Conservation (phyloP, 225 moss, liverwort and hornwort species). For the Rhytidiadelphus loreus region DNA sequence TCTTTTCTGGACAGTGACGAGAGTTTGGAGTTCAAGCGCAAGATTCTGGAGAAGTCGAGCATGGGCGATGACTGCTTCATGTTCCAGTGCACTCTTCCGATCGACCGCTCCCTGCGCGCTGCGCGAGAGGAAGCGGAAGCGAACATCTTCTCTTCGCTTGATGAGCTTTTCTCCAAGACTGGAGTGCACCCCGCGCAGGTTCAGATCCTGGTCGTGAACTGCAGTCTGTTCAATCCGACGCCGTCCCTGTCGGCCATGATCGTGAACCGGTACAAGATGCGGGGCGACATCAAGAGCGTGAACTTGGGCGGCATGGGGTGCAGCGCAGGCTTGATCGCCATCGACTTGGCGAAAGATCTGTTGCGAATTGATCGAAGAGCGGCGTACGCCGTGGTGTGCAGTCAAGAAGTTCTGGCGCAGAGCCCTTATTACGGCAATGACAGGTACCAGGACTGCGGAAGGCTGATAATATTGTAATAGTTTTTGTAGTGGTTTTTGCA, state of each 20-base stretch:
- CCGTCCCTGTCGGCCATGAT: conserved; percentile 44
- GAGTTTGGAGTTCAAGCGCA: conserved; percentile 30
- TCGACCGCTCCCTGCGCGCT: not conserved
- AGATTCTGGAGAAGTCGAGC: conserved; percentile 27
- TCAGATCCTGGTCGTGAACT: conserved; percentile 22
- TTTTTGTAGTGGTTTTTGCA: not conserved
- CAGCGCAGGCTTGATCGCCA: conserved; percentile 37
- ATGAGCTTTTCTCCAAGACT: conserved; percentile 31
- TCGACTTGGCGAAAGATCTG: conserved; percentile 27
- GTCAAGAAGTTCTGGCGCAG: conserved; percentile 21
- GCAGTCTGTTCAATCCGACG: conserved; percentile 37
- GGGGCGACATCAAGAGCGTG: conserved; percentile 26
- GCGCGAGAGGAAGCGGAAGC: conserved; percentile 12
- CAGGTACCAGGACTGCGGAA: not conserved
- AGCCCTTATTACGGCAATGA: conserved; percentile 35
- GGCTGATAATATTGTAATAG: not conserved
- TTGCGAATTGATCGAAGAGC: not conserved
- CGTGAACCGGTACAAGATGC: conserved; percentile 50
- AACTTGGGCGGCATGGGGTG: conserved; percentile 44
- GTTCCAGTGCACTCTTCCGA: not conserved
- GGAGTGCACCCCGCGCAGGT: conserved; percentile 20
- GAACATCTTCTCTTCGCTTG: conserved; percentile 18
- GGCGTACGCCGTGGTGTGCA: conserved; percentile 35
- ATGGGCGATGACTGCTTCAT: conserved; percentile 20
- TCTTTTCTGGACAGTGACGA: not conserved